Evolutionary conservation across 768 basidiomycete species (phyloP).

Genomic region (Lentinus brumalis): DNA sequence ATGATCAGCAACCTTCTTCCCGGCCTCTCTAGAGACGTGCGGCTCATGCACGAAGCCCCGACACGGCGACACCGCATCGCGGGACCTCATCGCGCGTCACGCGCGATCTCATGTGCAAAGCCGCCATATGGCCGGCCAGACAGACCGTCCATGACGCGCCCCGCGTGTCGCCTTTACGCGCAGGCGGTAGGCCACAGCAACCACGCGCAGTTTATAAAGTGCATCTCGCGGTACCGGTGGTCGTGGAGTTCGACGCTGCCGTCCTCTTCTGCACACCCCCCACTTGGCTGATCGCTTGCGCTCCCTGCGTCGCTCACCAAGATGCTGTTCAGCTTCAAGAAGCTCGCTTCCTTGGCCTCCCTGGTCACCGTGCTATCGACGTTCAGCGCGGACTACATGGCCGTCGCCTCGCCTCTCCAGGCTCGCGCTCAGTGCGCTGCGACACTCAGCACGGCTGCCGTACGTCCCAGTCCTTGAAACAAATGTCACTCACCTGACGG

Average conservation of each 20-base stretch:
- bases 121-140: background rate
- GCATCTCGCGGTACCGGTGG: background rate
- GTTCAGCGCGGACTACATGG: background rate
- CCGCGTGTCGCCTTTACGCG: background rate
- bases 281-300: background rate
- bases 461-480: background rate
- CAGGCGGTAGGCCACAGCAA: background rate
- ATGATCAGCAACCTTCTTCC: too few species aligned
- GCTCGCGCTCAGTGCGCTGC: slow-evolving; percentile 7
- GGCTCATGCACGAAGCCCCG: background rate
- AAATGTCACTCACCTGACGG: background rate
- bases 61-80: background rate
- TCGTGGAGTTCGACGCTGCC: background rate
- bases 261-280: background rate
- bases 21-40: background rate
- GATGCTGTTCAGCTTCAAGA: slow-evolving; percentile 10
- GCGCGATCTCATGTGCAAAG: background rate
- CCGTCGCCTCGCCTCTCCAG: background rate
- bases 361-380: background rate
- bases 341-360: slow-evolving; percentile 1
- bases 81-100: background rate
- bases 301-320: background rate
- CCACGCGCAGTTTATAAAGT: background rate
- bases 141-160: background rate
- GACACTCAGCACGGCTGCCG: background rate